phyloP scores from a whole-genome alignment of 2,329 filamentous ascomycete genomes.

The Dryadomyces quercivorus region DNA sequence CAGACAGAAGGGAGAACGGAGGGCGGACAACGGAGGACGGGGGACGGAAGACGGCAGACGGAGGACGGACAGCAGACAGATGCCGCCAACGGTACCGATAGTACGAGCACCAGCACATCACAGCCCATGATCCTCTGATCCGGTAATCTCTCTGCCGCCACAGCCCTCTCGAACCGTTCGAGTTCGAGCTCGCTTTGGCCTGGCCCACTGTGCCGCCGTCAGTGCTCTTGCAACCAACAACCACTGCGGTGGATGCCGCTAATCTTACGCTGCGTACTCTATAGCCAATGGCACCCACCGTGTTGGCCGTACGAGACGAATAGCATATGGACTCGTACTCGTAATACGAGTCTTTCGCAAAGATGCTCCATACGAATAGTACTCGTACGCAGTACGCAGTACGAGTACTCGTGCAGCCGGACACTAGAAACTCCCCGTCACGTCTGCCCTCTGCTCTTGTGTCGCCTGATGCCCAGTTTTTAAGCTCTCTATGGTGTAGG shows the following conservation, averaged over 20 bases:
- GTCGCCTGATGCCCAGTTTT: neutral
- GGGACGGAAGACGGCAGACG: too few relatives aligned
- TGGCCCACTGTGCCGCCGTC: neutral
- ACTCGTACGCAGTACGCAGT: too few relatives aligned
- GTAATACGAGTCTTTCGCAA: neutral
- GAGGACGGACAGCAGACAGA: neutral
- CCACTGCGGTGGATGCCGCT: slow-evolving; percentile 2
- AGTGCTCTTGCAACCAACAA: neutral
- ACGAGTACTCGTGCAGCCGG: too few relatives aligned
- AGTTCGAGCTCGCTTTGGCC: neutral
- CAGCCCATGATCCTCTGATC: slow-evolving; percentile 8
- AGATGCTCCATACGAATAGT: too few relatives aligned
- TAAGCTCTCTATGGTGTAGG: neutral
- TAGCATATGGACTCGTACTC: too few relatives aligned
- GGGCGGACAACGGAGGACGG: too few relatives aligned
- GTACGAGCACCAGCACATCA: neutral
- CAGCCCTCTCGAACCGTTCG: neutral
- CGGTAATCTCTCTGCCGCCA: slow-evolving; percentile 6
- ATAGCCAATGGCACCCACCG: slow-evolving; percentile 5
- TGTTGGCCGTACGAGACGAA: too few relatives aligned
- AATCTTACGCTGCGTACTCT: slow-evolving; percentile 8
- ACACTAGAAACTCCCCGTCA: neutral
- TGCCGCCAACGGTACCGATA: too few relatives aligned
- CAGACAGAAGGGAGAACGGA: too few relatives aligned
- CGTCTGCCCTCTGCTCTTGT: neutral